Conservation (phyloP, 768 basidiomycete species). For the Lactifluus piperatus region DNA sequence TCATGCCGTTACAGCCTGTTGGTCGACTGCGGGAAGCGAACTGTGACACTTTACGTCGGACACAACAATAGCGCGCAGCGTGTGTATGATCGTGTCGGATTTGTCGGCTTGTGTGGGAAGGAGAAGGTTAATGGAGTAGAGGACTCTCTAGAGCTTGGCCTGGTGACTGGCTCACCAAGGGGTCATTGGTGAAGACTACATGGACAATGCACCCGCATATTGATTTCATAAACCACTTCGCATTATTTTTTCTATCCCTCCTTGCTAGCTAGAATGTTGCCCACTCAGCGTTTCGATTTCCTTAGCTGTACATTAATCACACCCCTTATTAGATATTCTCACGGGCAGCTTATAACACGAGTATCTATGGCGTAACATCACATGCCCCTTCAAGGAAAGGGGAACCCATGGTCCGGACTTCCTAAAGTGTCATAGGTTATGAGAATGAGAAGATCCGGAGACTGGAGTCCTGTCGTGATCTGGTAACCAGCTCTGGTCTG, state of each 20-base stretch:
- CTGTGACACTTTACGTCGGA: constrained; percentile 48
- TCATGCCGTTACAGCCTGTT: constrained; percentile 30
- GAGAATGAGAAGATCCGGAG: neutral
- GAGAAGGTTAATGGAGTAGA: constrained; percentile 35
- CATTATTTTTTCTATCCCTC: neutral
- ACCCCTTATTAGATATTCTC: neutral
- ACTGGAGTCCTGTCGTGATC: neutral
- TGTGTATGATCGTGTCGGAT: constrained; percentile 48
- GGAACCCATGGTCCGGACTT: neutral
- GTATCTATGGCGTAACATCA: neutral
- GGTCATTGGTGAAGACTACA: constrained; percentile 42
- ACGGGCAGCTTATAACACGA: neutral
- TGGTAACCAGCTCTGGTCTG: neutral
- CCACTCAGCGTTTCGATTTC: neutral
- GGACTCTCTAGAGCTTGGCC: constrained; percentile 46
- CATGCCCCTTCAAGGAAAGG: neutral
- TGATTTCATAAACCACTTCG: neutral
- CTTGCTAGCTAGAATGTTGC: neutral
- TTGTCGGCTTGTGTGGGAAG: constrained; percentile 36
- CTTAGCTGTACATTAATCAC: constrained; percentile 11
- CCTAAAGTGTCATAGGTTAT: neutral
- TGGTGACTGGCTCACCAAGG: constrained; percentile 33
- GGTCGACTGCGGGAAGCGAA: constrained; percentile 36
- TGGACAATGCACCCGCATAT: neutral
- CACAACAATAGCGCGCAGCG: constrained; percentile 41